A percentile compares a stretch with the other conserved stretches of the same genome.
Evolutionary conservation across 176 grass and related monocot genomes (phyloP).

Genomic region (Oropetium thomaeum): DNA sequence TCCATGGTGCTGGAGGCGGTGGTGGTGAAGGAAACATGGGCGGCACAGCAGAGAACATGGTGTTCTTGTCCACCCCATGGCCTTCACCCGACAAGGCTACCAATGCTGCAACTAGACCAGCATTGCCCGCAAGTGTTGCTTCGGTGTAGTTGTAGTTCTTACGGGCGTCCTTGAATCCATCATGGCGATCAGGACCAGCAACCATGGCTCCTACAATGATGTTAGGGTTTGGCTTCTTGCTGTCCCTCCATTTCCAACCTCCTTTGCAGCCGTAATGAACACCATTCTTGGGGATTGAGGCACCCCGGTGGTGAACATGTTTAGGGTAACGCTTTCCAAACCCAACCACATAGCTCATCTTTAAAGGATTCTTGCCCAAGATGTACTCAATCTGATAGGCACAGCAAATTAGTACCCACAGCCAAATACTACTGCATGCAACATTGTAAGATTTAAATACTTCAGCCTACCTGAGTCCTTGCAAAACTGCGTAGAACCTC

Average conservation of each 20-base stretch:
- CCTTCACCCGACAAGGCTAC: conserved; percentile 66
- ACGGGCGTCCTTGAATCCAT: conserved; percentile 72
- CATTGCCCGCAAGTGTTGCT: conserved; percentile 81
- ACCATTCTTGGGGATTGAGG: conserved; percentile 82
- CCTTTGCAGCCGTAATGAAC: conserved; percentile 79
- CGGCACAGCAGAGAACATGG: conserved; percentile 87
- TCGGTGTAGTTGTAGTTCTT: conserved; percentile 88
- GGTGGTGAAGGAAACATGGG: conserved; percentile 87
- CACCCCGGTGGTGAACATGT: conserved; percentile 89
- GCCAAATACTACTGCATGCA: not conserved
- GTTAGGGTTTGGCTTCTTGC: conserved; percentile 79
- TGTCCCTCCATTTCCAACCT: conserved; percentile 87
- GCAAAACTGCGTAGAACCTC: conserved; percentile 81
- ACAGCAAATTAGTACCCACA: conserved; percentile 14
- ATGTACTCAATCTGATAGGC: conserved; percentile 71
- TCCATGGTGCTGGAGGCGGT: conserved; percentile 84
- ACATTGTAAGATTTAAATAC: not conserved
- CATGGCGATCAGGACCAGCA: conserved; percentile 72
- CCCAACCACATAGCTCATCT: conserved; percentile 94
- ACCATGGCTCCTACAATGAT: conserved; percentile 80
- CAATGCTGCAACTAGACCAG: conserved; percentile 83
- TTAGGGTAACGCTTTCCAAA: conserved; percentile 65
- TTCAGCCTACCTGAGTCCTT: conserved; percentile 58
- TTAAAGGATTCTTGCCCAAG: conserved; percentile 86
- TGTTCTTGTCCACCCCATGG: conserved; percentile 80